phyloP scores from a whole-genome alignment of 192 early-diverging fungal species.

The Pilaira anomala region DNA sequence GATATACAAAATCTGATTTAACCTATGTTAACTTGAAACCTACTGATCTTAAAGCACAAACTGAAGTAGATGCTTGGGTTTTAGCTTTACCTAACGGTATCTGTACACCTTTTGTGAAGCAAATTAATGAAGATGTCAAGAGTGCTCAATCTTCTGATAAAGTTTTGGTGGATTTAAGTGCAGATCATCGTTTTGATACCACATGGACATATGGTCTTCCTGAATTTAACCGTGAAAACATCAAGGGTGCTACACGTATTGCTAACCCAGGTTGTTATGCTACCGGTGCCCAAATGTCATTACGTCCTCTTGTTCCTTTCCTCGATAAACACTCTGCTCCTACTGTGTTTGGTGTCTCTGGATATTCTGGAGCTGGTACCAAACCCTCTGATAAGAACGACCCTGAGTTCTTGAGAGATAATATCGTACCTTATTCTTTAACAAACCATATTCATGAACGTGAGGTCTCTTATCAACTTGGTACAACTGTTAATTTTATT shows the following conservation, averaged over 20 bases:
- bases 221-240: constrained; percentile 71
- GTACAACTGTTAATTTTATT: constrained; percentile 68
- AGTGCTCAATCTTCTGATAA: constrained; percentile 51
- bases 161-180: constrained; percentile 83
- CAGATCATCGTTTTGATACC: constrained; percentile 89
- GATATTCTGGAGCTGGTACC: constrained; percentile 99
- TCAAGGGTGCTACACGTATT: constrained; percentile 66
- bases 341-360: constrained; percentile 92
- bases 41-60: constrained; percentile 43
- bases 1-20: constrained; percentile 67
- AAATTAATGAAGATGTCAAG: constrained; percentile 57
- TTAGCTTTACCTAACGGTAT: constrained; percentile 95
- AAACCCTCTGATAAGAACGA: constrained; percentile 97
- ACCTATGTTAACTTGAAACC: constrained; percentile 82
- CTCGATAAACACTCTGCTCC: constrained; percentile 53
- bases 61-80: constrained; percentile 91
- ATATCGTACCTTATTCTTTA: constrained; percentile 88
- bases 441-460: constrained; percentile 96
- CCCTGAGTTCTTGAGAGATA: constrained; percentile 78
- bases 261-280: constrained; percentile 99
- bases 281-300: constrained; percentile 89
- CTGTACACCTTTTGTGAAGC: constrained; percentile 89
- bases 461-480: constrained; percentile 81
- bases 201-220: constrained; percentile 89
- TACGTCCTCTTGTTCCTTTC: constrained; percentile 79